Evolutionary conservation across 169 alveolate genomes (phyloP), one percentile per base, ranked within the genome.

Genomic region (Ichthyophthirius multifiliis): DNA sequence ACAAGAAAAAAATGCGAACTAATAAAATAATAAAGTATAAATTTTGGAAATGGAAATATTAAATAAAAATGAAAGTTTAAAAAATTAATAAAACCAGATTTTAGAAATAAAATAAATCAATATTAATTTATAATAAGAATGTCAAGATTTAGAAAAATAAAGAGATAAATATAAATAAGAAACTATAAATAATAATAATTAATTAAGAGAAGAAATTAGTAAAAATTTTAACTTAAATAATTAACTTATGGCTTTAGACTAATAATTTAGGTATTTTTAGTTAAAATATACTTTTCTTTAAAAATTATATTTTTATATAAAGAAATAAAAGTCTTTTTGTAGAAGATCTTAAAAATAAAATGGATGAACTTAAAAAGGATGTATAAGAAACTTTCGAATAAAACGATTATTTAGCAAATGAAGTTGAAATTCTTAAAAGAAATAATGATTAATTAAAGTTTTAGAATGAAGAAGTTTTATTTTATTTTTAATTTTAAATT

Each of bases 161-260:
- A 73, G 37, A 30, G 86, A 81, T 20, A 81, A 73, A 18, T 81
- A 65, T 55, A 73, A 81, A 55, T 55, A 67, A 48, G 86, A 81
- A 43, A 48, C 82, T 18, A 31, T 35, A 3, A 37, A 71, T 15
- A 63, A 71, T 47, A 30, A 81, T 30, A 81, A 62, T 32, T 71
- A 74, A 16, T 47, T 46, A 34, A 46, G 73, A 23, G 27, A 46
- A 39, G 86, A 81, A 34, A 55, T 44, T 12, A 76, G 65, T 44
- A 81, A 67, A 23, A 67, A 67, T 9, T 39, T 37, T 20, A 62
- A 67, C 20, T 39, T 67, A 15, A 41, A 41, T n/a, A 9, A 34
- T 5, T 9, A 67, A 20, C n/a, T 67, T 37, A 20, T 67, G 20
- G 41, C 18, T 44, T 39, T 67, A 16, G 63, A 67, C 4, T n/a